phyloP scores from a whole-genome alignment of 1,139 yeast species.

The Nadsonia starkeyi-henricii region DNA sequence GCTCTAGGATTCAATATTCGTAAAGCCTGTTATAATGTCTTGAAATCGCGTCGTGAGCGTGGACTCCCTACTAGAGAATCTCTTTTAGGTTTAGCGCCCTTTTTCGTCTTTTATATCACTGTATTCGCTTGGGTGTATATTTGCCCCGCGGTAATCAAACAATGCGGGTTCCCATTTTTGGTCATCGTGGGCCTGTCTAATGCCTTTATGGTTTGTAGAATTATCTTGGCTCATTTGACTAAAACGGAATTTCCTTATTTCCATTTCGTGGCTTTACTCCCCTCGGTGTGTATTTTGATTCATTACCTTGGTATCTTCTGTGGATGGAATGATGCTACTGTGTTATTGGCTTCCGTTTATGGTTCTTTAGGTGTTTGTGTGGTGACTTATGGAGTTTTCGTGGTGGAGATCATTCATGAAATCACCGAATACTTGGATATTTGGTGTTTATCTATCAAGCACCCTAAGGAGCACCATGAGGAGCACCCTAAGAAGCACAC shows the following conservation, averaged over 20 bases:
- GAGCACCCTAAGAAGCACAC: no score
- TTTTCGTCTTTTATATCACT: constrained; percentile 46
- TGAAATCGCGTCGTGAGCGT: constrained; percentile 32
- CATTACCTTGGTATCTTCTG: constrained; percentile 20
- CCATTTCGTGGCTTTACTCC: constrained; percentile 60
- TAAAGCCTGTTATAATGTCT: constrained; percentile 62
- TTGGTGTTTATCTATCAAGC: constrained; percentile 76
- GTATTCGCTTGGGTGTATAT: constrained; percentile 35
- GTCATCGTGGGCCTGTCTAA: constrained; percentile 59
- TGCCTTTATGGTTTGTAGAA: constrained; percentile 81
- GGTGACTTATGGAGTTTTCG: constrained; percentile 71
- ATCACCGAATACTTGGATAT: constrained; percentile 76
- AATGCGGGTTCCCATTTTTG: constrained; percentile 45
- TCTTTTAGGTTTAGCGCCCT: constrained; percentile 54
- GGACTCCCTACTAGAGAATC: constrained; percentile 30
- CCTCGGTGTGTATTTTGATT: constrained; percentile 39
- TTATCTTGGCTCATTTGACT: constrained; percentile 79
- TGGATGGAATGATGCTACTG: constrained; percentile 18
- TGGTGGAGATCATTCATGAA: constrained; percentile 69
- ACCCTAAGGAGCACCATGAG: constrained; percentile 24
- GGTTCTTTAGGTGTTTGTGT: constrained; percentile 59
- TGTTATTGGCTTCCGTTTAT: constrained; percentile 34
- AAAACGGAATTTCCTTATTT: constrained; percentile 59
- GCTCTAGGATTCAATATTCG: constrained; percentile 57
- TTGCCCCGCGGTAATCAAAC: constrained; percentile 33